Evolutionary conservation across 768 basidiomycete species (phyloP).

Genomic region (Cystofilobasidium capitatum): DNA sequence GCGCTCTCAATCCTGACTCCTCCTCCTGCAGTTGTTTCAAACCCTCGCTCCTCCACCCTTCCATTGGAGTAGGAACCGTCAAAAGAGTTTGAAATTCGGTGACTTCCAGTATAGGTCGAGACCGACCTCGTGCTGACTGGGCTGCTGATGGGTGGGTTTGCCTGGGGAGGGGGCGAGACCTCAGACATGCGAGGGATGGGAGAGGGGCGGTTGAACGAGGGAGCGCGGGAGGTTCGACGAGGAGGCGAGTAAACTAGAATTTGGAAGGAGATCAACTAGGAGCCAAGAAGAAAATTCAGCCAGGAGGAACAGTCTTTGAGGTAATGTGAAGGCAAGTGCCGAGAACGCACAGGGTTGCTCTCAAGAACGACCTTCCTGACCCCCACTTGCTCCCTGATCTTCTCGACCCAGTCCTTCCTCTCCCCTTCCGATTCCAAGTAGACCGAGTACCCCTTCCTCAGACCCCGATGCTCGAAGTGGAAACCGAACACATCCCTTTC

Average conservation of each 20-base stretch:
- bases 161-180: too few species aligned
- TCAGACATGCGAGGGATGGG: too few species aligned
- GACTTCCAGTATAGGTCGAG: too few species aligned
- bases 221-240: not conserved
- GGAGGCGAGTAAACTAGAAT: slow-evolving; percentile 13
- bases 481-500: slow-evolving; percentile 15
- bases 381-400: slow-evolving; percentile 10
- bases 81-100: too few species aligned
- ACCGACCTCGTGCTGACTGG: too few species aligned
- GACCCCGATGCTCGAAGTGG: slow-evolving; percentile 19
- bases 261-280: slow-evolving; percentile 12
- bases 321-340: not conserved
- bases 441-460: slow-evolving; percentile 12
- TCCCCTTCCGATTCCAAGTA: slow-evolving; percentile 1
- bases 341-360: slow-evolving; percentile 15
- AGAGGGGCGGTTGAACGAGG: slow-evolving; percentile 7
- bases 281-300: not conserved
- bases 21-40: not conserved
- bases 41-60: not conserved
- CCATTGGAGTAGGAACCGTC: not conserved
- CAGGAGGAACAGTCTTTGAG: not conserved
- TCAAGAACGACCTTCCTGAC: slow-evolving; percentile 12
- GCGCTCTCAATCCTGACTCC: not conserved
- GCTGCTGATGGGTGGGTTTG: too few species aligned
- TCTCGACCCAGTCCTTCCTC: slow-evolving; percentile 19